Evolutionary conservation across 768 basidiomycete species (phyloP).

Genomic region (Phaeotremella skinneri): DNA sequence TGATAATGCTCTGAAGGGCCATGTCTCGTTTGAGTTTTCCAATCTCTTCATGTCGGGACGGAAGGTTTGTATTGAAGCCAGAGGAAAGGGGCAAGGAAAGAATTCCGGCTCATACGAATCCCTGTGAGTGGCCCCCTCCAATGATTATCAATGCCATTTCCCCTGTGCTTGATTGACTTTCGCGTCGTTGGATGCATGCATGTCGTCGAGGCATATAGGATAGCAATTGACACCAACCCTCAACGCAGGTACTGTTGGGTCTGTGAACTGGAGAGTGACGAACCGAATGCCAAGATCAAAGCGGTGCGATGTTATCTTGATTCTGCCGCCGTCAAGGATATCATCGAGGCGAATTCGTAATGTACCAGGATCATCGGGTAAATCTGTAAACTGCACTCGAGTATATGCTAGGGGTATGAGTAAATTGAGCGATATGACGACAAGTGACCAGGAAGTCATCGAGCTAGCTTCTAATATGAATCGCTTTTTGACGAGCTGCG

Average conservation of each 20-base stretch:
- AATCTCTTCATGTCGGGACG: background rate
- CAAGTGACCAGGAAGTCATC: no score
- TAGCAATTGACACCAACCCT: no score
- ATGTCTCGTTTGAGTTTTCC: background rate
- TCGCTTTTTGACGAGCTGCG: no score
- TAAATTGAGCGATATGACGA: background rate
- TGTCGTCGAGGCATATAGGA: no score
- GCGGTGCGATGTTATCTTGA: background rate
- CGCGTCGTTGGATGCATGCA: no score
- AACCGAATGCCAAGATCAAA: background rate
- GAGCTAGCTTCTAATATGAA: no score
- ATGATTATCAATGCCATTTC: background rate
- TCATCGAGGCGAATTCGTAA: background rate
- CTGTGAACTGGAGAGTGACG: background rate
- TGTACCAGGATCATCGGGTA: background rate
- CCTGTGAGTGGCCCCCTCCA: background rate
- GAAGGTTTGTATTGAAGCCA: background rate
- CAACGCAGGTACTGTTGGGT: constrained; percentile 2
- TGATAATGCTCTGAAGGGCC: background rate
- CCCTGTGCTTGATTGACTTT: background rate
- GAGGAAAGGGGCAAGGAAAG: background rate
- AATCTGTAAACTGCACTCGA: background rate
- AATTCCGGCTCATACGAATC: background rate
- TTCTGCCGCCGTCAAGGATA: background rate
- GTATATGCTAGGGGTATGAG: background rate